Base-by-base conservation (phyloP, 257 asterid species). In the Nicotiana undulata region DNA sequence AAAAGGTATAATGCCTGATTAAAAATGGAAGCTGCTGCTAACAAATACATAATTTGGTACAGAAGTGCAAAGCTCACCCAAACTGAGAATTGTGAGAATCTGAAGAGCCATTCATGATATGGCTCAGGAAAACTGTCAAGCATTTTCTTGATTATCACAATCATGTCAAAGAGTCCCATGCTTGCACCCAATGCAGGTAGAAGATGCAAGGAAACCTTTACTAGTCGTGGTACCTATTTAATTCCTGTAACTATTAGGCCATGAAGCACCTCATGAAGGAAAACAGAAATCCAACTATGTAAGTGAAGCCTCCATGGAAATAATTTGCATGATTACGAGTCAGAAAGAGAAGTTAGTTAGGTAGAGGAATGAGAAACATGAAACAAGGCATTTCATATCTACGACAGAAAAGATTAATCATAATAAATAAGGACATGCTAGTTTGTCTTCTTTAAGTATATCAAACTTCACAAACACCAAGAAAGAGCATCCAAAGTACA, bases 91-190 rank as follows among this genome's bases (percentile, higher is more conserved):
- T 87, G 90, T 26, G 98, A 94, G 82, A 90, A 85, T 15, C 86
- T 63, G 82, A 90, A 85, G 80, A 91, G 78, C 96, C 93, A 94
- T 84, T 90, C 91, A 55, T 94, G 94, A 82, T 84, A 85, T 15
- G 63, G 80, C 80, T 81, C 58, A 46, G 82, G 65, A 77, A 80
- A 83, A 65, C 81, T 88, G 74, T 84, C 83, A 20, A 84, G 61
- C 75, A 75, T 77, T 58, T 83, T 84, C 76, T 82, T 80, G 37
- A 85, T 64, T 75, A 91, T 88, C 88, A 93, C 55, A 80, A 85
- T 84, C 82, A 91, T 52, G 82, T 88, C 90, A 28, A 84, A 79
- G 67, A 85, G 83, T 61, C 89, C 86, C 15, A 85, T 28, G 80
- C 85, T 90, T 81, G 86, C 89, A 81, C 97, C 97, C 26, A 93